These are phyloP conservation scores for Claviceps sp. DNA, from an alignment of 2,329 filamentous ascomycete species.

Conservation along the genomic window DNA sequence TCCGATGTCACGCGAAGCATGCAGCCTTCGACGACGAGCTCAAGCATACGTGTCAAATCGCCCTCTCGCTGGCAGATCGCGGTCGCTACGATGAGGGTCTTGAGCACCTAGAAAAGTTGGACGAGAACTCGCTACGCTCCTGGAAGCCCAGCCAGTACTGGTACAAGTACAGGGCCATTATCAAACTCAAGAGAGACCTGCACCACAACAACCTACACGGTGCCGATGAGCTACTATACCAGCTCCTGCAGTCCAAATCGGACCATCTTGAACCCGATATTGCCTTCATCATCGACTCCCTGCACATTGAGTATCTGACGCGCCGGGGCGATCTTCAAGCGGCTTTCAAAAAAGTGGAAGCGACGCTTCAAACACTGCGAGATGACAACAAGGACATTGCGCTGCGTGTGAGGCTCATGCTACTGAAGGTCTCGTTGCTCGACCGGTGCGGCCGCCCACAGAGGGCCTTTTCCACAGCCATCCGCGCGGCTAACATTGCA, in stretches of 20 bases:
- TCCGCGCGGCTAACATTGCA: conserved; percentile 63
- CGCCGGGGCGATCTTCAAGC: conserved; percentile 33
- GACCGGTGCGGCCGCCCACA: conserved; percentile 54
- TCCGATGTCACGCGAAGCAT: conserved; percentile 52
- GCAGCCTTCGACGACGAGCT: conserved; percentile 62
- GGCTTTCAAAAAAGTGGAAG: conserved; percentile 35
- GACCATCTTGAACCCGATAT: conserved; percentile 41
- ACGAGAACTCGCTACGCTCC: conserved; percentile 49
- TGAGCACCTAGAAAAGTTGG: conserved; percentile 27
- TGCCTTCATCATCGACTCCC: conserved; percentile 33
- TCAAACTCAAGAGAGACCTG: conserved; percentile 51
- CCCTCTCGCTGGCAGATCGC: conserved; percentile 43
- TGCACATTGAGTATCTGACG: conserved; percentile 38
- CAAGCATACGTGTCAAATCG: conserved; percentile 57
- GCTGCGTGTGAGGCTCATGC: conserved; percentile 56
- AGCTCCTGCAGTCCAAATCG: conserved; percentile 36
- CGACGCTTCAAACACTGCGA: conserved; percentile 26
- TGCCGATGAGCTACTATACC: conserved; percentile 35
- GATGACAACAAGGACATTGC: conserved; percentile 41
- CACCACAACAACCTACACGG: conserved; percentile 39
- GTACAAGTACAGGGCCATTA: conserved; percentile 50
- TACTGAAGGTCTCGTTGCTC: conserved; percentile 59
- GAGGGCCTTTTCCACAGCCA: conserved; percentile 61
- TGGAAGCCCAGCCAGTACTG: conserved; percentile 69
- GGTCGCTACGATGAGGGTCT: conserved; percentile 61